These are phyloP conservation scores for Neurospora africana DNA, from an alignment of 495 filamentous ascomycete species.

Conservation along the genomic window DNA sequence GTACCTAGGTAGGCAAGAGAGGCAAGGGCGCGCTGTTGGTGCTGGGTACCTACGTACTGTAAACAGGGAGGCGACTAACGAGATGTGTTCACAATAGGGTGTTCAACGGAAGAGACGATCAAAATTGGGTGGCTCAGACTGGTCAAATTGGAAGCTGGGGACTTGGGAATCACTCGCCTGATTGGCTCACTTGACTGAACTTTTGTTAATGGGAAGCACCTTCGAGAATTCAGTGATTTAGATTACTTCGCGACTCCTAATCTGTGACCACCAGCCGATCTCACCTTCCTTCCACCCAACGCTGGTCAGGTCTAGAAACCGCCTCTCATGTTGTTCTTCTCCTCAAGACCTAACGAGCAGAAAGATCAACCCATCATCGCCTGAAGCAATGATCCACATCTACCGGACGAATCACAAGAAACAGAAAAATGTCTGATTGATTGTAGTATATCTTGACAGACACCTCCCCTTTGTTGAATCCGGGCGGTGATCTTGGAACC, in stretches of 20 bases:
- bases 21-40: too few relatives aligned
- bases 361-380: too few relatives aligned
- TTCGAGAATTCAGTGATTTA: neutral
- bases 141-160: neutral
- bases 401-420: too few relatives aligned
- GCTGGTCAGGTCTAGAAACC: too few relatives aligned
- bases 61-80: neutral
- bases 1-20: too few relatives aligned
- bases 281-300: neutral
- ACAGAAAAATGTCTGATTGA: too few relatives aligned
- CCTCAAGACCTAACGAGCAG: too few relatives aligned
- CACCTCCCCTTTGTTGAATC: neutral
- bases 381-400: too few relatives aligned
- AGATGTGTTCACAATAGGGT: neutral
- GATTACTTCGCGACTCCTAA: neutral
- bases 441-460: too few relatives aligned
- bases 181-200: neutral
- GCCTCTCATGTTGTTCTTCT: too few relatives aligned
- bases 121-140: neutral
- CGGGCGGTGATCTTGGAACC: neutral
- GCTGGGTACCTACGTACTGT: too few relatives aligned
- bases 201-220: neutral
- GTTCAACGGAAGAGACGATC: neutral
- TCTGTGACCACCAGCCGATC: neutral
- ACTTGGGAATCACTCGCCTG: neutral